Base-by-base conservation (phyloP, 805 yeast species). In the Starmerella cellae region DNA sequence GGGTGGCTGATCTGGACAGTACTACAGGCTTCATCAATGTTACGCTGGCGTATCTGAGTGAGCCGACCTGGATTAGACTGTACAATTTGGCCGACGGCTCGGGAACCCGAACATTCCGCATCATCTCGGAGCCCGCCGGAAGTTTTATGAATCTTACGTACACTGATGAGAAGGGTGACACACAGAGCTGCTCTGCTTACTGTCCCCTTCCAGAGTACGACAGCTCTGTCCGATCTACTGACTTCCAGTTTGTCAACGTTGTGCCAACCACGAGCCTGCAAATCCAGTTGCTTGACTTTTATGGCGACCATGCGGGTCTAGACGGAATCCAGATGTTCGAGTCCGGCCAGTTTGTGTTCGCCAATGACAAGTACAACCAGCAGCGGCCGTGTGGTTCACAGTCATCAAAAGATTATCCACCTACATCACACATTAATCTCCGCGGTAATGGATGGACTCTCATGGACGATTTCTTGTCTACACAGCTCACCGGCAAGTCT, bases 71-170 rank as follows among this genome's bases (percentile, higher is more conserved):
- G 50, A 65, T 83, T 13, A 65, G 95, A 41, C 56, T 91, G 3
- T 81, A 74, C 58, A 76, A 82, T 48, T 74, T 88, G 0, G 56
- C 61, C 6, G 62, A 65, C 9, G 66, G 64, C 29, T 60, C 65
- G 23, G 74, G 77, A 13, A 56, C 65, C 3, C 67, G 77, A 38
- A 45, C 69, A 6, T 91, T 87, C 58, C 70, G 95, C 54, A 64
- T 91, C 5, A 64, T 79, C 31, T 77, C 95, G 0, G 62, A 70
- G 41, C 96, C 96, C 1, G 70, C 85, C 11, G 71, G 77, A 51
- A 83, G 96, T 50, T 88, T 88, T 47, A 82, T 91, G 95, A 91
- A 91, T 58, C 60, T 91, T 49, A 75, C 93, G 0, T 91, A 85
- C 55, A 64, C 81, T 19, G 88, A 88, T 56, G 94, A 94, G 2